Conservation (phyloP, 495 filamentous ascomycete species). For the Aspergillus bridgeri region DNA sequence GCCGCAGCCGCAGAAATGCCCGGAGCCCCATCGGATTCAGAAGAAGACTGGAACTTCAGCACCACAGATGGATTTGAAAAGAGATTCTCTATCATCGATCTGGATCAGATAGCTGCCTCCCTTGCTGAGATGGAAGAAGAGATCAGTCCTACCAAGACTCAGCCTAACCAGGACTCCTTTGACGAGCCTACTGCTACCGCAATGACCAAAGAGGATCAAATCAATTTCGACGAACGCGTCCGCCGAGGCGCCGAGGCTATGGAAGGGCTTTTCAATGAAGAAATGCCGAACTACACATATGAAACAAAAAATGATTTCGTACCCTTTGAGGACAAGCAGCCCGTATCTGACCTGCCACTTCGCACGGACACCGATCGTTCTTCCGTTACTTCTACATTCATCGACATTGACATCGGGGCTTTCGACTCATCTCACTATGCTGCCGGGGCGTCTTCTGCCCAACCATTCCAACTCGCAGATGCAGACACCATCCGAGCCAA, state of each 20-base stretch:
- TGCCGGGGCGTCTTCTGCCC: conserved; percentile 38
- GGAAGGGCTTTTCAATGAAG: conserved; percentile 47
- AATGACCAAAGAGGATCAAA: conserved; percentile 38
- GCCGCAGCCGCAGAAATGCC: conserved; percentile 60
- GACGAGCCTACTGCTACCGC: conserved; percentile 26
- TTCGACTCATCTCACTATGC: conserved; percentile 49
- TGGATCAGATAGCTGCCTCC: conserved; percentile 43
- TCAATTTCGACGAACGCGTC: conserved; percentile 48
- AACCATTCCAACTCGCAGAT: conserved; percentile 48
- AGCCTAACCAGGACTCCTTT: conserved; percentile 19
- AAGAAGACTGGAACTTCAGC: conserved; percentile 89
- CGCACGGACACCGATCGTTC: conserved; percentile 47
- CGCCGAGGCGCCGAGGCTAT: conserved; percentile 47
- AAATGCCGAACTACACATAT: conserved; percentile 45
- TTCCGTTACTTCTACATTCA: conserved; percentile 46
- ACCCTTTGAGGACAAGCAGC: conserved; percentile 32
- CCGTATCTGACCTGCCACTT: conserved; percentile 46
- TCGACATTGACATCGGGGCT: conserved; percentile 47
- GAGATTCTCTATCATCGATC: conserved; percentile 45
- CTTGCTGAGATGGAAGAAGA: conserved; percentile 37
- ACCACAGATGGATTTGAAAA: conserved; percentile 81
- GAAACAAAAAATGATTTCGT: conserved; percentile 48
- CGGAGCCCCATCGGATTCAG: conserved; percentile 38
- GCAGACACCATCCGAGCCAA: conserved; percentile 51
- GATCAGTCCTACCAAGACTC: conserved; percentile 25